Evolutionary conservation across 257 asterid genomes (phyloP).

Genomic region (Anisodus acutangulus): DNA sequence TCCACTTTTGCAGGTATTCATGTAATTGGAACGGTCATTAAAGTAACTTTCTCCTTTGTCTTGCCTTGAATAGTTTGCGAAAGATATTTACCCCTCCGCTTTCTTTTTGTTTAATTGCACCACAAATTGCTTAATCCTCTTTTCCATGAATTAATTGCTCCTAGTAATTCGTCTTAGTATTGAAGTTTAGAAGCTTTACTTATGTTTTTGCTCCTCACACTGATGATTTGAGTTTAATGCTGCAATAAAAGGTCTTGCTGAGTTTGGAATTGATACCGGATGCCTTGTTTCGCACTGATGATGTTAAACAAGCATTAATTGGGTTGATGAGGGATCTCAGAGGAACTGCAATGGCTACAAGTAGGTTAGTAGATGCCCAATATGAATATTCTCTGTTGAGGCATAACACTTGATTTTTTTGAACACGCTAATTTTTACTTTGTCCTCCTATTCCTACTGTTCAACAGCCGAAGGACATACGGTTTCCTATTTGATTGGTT

Average conservation of each 20-base stretch:
- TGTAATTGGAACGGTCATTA: background rate
- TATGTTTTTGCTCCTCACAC: conserved; percentile 30
- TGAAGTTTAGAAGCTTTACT: conserved; percentile 19
- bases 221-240: conserved; percentile 31
- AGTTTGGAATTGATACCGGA: conserved; percentile 82
- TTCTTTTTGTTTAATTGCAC: background rate
- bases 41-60: conserved; percentile 5
- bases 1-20: conserved; percentile 75
- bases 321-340: conserved; percentile 99
- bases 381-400: background rate
- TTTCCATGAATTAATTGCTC: conserved; percentile 11
- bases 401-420: background rate
- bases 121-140: background rate
- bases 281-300: conserved; percentile 77
- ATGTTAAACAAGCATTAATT: conserved; percentile 82
- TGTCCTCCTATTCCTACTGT: conserved; percentile 38
- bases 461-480: conserved; percentile 80
- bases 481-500: conserved; percentile 97
- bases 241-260: conserved; percentile 59
- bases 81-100: too few species aligned
- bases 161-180: background rate
- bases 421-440: background rate
- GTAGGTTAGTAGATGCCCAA: conserved; percentile 51
- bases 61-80: conserved; percentile 16
- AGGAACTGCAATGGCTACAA: conserved; percentile 95